phyloP scores from a whole-genome alignment of 495 filamentous ascomycete species.

The Tuber microsphaerosporum region DNA sequence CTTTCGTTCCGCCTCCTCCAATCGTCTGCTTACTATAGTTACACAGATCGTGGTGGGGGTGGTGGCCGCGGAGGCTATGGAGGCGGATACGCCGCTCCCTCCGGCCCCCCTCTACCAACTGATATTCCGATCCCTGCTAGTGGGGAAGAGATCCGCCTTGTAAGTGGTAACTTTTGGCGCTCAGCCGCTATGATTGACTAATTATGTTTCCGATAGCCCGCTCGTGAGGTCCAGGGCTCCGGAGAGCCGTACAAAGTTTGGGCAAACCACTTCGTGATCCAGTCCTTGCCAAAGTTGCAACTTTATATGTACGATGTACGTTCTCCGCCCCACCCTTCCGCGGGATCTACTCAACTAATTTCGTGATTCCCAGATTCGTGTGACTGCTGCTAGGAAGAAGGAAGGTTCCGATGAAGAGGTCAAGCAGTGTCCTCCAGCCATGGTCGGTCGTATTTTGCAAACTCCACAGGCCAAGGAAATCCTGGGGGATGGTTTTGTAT shows the following conservation, averaged over 20 bases:
- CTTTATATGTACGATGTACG: conserved; percentile 29
- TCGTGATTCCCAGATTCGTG: conserved; percentile 19
- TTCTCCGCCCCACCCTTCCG: not conserved
- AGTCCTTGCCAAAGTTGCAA: conserved; percentile 20
- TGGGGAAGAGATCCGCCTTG: conserved; percentile 8
- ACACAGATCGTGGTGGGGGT: not conserved
- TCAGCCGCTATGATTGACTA: not conserved
- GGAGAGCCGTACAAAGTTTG: conserved; percentile 14
- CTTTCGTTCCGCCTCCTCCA: not conserved
- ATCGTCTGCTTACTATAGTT: not conserved
- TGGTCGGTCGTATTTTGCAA: conserved; percentile 21
- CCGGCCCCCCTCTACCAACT: conserved; percentile 18
- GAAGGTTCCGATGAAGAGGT: conserved; percentile 11
- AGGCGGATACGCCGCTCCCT: not conserved
- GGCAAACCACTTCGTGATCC: conserved; percentile 27
- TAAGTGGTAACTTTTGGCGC: conserved; percentile 1
- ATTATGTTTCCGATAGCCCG: not conserved
- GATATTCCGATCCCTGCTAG: conserved; percentile 14
- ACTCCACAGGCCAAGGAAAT: conserved; percentile 14
- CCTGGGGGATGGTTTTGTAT: conserved; percentile 22
- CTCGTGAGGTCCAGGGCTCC: conserved; percentile 6
- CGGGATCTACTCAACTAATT: not conserved
- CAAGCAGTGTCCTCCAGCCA: conserved; percentile 25
- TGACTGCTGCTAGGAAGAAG: conserved; percentile 15
- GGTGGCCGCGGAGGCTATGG: conserved; percentile 3